Conservation (phyloP, 2,329 filamentous ascomycete genomes). For the Rosellinia necatrix region DNA sequence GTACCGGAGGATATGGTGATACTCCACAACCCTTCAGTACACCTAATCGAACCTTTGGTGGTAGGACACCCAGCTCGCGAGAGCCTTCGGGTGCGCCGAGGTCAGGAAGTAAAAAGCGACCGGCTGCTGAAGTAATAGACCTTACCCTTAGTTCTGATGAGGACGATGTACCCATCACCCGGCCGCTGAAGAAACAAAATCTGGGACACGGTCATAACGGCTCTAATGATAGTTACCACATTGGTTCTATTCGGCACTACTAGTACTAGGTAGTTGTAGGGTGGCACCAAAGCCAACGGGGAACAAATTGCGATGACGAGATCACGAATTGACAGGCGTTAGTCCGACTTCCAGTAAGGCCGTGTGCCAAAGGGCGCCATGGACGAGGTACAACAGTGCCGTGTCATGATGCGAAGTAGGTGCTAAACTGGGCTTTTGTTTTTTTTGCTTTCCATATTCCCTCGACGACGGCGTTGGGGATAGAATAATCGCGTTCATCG, state of each 20-base stretch:
- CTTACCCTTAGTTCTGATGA: conserved; percentile 63
- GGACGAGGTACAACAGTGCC: conserved; percentile 4
- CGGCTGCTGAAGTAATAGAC: conserved; percentile 60
- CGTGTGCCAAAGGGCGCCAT: background rate
- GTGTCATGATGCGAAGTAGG: conserved; percentile 13
- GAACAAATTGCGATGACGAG: background rate
- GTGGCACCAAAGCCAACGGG: background rate
- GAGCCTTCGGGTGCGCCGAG: conserved; percentile 46
- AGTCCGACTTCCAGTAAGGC: background rate
- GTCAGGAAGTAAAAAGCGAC: conserved; percentile 39
- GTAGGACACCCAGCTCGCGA: conserved; percentile 30
- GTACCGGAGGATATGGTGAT: conserved; percentile 44
- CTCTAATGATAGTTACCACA: background rate
- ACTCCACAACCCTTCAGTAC: conserved; percentile 30
- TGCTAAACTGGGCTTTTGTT: background rate
- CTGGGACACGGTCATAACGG: conserved; percentile 4
- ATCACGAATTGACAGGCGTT: background rate
- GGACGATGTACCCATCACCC: conserved; percentile 48
- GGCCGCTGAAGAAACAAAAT: conserved; percentile 54
- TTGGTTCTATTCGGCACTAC: background rate
- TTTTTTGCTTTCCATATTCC: background rate
- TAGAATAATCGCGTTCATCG: conserved; percentile 8
- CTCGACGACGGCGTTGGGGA: conserved; percentile 16
- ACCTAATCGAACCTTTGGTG: conserved; percentile 28
- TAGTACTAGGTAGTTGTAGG: background rate